phyloP scores from a whole-genome alignment of 768 basidiomycete genomes.

The Wakefieldia striispora region DNA sequence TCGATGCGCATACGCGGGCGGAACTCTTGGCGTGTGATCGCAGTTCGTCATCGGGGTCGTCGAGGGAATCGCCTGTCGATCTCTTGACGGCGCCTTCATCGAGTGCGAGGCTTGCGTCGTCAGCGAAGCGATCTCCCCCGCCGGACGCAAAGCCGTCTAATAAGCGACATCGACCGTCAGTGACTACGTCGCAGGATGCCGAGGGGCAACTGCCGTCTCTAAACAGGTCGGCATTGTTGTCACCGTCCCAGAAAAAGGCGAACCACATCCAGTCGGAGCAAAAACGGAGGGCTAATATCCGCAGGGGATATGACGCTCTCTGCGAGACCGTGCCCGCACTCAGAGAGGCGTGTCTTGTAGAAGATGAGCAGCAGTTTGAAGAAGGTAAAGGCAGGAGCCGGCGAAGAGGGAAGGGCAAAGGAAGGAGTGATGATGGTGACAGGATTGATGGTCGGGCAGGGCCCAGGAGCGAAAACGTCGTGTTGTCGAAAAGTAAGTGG shows the following conservation, averaged over 20 bases:
- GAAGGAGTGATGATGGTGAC: conserved; percentile 51
- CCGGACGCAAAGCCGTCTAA: conserved; percentile 24
- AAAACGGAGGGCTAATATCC: conserved; percentile 89
- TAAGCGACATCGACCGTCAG: conserved; percentile 34
- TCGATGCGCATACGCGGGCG: conserved; percentile 7
- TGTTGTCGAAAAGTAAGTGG: conserved; percentile 77
- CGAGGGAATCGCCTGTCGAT: conserved; percentile 26
- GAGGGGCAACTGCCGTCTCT: conserved; percentile 14
- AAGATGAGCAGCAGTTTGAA: conserved; percentile 52
- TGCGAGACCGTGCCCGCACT: conserved; percentile 83
- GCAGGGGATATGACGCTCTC: conserved; percentile 83
- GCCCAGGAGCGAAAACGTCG: conserved; percentile 87
- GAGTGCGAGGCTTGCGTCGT: conserved; percentile 9
- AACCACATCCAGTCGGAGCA: conserved; percentile 95
- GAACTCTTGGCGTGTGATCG: conserved; percentile 13
- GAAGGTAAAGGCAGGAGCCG: conserved; percentile 36
- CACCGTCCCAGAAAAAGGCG: conserved; percentile 84
- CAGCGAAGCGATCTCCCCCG: conserved; percentile 28
- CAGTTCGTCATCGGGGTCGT: conserved; percentile 27
- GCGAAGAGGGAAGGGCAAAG: conserved; percentile 36
- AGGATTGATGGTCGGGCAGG: conserved; percentile 83
- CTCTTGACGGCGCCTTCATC: conserved; percentile 16
- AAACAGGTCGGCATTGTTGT: conserved; percentile 45
- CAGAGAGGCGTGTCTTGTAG: conserved; percentile 73
- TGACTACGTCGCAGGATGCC: conserved; percentile 9